Conservation (phyloP, 345 rosid genomes). For the Clarkia xantiana region DNA sequence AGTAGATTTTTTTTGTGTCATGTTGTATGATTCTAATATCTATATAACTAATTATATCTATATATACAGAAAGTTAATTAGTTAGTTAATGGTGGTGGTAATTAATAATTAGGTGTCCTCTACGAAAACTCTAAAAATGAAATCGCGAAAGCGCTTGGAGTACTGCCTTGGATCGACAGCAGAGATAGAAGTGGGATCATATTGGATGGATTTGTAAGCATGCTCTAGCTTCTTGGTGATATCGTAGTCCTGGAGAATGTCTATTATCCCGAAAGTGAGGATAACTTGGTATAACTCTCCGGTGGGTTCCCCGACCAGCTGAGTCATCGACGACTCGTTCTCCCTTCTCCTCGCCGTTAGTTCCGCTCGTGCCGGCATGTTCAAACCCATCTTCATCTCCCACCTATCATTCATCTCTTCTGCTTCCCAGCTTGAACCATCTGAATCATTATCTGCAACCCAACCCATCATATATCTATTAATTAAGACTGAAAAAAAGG, state of each 20-base stretch:
- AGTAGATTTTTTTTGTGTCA: too few relatives aligned
- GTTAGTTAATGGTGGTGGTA: too few relatives aligned
- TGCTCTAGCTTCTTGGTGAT: conserved; percentile 99
- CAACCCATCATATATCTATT: too few relatives aligned
- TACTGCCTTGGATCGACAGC: conserved; percentile 98
- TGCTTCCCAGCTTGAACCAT: too few relatives aligned
- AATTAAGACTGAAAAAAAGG: too few relatives aligned
- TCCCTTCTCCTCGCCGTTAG: conserved; percentile 56
- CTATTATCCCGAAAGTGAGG: conserved; percentile 76
- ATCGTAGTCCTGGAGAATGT: conserved; percentile 94
- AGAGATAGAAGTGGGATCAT: conserved; percentile 89
- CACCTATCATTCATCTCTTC: too few relatives aligned
- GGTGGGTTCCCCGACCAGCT: conserved; percentile 74
- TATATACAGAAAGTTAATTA: too few relatives aligned
- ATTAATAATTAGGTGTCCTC: conserved; percentile 44
- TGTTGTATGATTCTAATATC: too few relatives aligned
- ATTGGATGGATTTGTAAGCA: conserved; percentile 92
- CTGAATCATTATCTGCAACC: too few relatives aligned
- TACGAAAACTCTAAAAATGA: conserved; percentile 62
- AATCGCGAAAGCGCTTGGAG: conserved; percentile 81
- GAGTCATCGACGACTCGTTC: conserved; percentile 22
- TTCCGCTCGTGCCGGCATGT: conserved; percentile 70
- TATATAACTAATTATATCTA: too few relatives aligned
- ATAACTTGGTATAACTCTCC: conserved; percentile 67
- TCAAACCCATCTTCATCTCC: conserved; percentile 43